Percentiles rank a stretch among this genome's conserved stretches.
phyloP scores from a whole-genome alignment of 2,329 filamentous ascomycete species.

The Fusarium oxysporum region DNA sequence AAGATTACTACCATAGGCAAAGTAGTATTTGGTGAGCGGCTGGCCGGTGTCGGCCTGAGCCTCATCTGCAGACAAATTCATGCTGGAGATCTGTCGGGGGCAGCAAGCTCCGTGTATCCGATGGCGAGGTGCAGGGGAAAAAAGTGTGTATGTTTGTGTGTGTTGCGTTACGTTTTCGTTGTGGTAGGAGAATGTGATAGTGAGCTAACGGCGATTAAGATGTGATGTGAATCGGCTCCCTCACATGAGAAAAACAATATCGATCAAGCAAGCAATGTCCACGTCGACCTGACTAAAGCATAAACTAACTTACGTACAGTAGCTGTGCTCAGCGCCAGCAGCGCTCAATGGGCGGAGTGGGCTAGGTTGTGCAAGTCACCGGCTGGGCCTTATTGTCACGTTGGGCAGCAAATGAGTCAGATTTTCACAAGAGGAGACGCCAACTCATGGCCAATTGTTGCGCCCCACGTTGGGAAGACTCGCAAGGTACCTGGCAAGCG shows the following conservation, averaged over 20 bases:
- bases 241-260: slow-evolving; percentile 31
- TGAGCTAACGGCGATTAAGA: slow-evolving; percentile 40
- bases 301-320: slow-evolving; percentile 27
- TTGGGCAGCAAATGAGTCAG: slow-evolving; percentile 46
- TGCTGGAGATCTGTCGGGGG: slow-evolving; percentile 39
- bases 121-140: slow-evolving; percentile 11
- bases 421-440: slow-evolving; percentile 12
- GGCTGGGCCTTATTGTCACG: slow-evolving; percentile 25
- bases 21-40: slow-evolving; percentile 53
- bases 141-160: background rate
- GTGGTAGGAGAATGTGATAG: slow-evolving; percentile 23
- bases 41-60: slow-evolving; percentile 31
- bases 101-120: slow-evolving; percentile 42
- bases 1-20: slow-evolving; percentile 61
- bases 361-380: slow-evolving; percentile 2
- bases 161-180: slow-evolving; percentile 23
- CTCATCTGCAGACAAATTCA: slow-evolving; percentile 38
- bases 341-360: slow-evolving; percentile 22
- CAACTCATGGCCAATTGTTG: slow-evolving; percentile 39
- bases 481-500: slow-evolving; percentile 9
- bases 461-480: slow-evolving; percentile 38
- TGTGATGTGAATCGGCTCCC: slow-evolving; percentile 39
- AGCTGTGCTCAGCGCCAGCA: slow-evolving; percentile 16
- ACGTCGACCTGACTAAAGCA: slow-evolving; percentile 28
- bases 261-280: slow-evolving; percentile 20